Evolutionary conservation across 345 rosid species (phyloP), one percentile per base, ranked within the genome.

Genomic region (Noccaea bulbosa): DNA sequence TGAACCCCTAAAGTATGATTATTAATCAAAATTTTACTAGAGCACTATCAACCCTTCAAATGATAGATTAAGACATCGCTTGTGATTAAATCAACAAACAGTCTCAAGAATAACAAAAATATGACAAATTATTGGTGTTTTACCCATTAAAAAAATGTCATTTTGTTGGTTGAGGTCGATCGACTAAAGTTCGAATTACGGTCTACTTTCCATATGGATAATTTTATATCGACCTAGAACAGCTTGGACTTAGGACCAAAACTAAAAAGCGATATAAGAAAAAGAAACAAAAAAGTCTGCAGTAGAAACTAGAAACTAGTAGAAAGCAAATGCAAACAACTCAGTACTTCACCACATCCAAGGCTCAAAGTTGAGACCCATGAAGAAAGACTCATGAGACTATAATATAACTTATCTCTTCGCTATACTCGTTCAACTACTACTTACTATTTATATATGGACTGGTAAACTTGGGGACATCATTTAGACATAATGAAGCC

Each of bases 1-100:
- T 85, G 91, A 40, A 92, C 83, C 44, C 96, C 97, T 91, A 32
- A 46, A 58, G 45, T 53, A 49, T 50, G 16, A 45, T 48, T 51
- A 35, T 58, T 22, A 24, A 24, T 14, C 9, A 41, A 67, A 10
- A 11, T 56, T 24, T 8, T 15, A 52, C 35, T 8, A 24, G 12
- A 60, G 34, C 12, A 17, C 14, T 10, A 16, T 7, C 22, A 60
- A 37, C 22, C 11, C 22, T 46, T 33, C 48, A 48, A 60, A 27
- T 52, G 35, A 20, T 11, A 12, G 46, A 12, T 40, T 62, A 16
- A 45, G 5, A 30, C 60, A 30, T 5, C 17, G 9, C 27, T 47
- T 69, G 65, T 69, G 38, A 67, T 27, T 20, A 49, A 11, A 47
- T 35, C 17, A 35, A 20, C 57, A 33, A 50, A 50, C n/a, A 22